A percentile compares a stretch with the other conserved stretches of the same genome.
These are phyloP conservation scores for Rhexocercosporidium sp. DNA, from an alignment of 2,329 filamentous ascomycete species.

Conservation along the genomic window DNA sequence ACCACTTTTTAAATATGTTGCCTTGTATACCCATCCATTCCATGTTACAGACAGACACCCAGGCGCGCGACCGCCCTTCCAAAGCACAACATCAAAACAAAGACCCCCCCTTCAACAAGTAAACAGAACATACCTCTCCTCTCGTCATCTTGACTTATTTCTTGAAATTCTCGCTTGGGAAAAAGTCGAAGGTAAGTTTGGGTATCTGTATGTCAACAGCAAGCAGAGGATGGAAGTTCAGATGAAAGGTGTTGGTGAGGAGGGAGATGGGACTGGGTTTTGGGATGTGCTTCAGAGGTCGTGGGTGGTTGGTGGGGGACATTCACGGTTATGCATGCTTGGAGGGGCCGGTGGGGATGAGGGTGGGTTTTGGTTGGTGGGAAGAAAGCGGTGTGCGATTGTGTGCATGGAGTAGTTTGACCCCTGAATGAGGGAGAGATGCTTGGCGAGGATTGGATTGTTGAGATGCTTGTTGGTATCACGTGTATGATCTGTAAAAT, in stretches of 20 bases:
- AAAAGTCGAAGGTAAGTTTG: not conserved
- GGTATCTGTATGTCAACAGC: not conserved
- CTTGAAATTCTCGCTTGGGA: not conserved
- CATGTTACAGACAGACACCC: not conserved
- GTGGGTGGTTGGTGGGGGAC: not conserved
- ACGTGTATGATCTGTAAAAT: not conserved
- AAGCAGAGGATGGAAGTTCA: not conserved
- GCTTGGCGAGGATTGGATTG: not conserved
- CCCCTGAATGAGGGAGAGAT: not conserved
- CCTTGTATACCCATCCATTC: not conserved
- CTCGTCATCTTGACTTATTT: slow-evolving; percentile 34
- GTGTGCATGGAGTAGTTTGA: not conserved
- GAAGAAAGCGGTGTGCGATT: slow-evolving; percentile 10
- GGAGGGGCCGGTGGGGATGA: not conserved
- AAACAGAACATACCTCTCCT: slow-evolving; percentile 36
- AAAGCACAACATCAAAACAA: not conserved
- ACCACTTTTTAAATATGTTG: not conserved
- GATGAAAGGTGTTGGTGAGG: not conserved
- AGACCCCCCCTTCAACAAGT: not conserved
- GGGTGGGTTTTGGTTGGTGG: not conserved
- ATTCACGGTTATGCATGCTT: slow-evolving; percentile 1
- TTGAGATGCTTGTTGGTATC: not conserved
- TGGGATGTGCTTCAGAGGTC: slow-evolving; percentile 6
- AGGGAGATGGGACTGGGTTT: slow-evolving; percentile 4
- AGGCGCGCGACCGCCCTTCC: not conserved